Percentiles rank a stretch among this genome's conserved stretches.
Conservation (phyloP, 306 rosid species). For the Vicia sativa region DNA sequence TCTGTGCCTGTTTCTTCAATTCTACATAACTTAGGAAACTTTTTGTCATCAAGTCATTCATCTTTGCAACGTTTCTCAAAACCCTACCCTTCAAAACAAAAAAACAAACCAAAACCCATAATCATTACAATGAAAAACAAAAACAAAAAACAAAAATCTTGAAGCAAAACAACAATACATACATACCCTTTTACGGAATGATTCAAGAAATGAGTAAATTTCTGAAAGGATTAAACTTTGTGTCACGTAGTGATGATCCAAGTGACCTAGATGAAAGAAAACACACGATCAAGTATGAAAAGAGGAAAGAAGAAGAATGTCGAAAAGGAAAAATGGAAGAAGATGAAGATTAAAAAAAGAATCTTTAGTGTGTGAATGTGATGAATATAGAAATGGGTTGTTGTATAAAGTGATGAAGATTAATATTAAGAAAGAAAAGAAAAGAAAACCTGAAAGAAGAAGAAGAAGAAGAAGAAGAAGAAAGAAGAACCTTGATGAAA, state of each 20-base stretch:
- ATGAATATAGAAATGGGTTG: background rate
- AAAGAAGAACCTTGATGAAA: conserved; percentile 18
- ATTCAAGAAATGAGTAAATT: conserved; percentile 54
- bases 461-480: conserved; percentile 14
- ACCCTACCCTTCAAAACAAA: conserved; percentile 46
- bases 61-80: conserved; percentile 52
- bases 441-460: conserved; percentile 6
- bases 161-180: conserved; percentile 25
- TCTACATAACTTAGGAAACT: conserved; percentile 93
- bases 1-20: conserved; percentile 72
- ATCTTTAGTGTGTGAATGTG: background rate
- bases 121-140: background rate
- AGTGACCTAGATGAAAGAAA: conserved; percentile 41
- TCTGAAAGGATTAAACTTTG: conserved; percentile 39
- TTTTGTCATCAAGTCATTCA: conserved; percentile 94
- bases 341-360: conserved; percentile 8
- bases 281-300: background rate
- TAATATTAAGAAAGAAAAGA: background rate
- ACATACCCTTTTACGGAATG: conserved; percentile 46
- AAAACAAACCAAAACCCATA: conserved; percentile 4
- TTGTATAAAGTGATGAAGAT: background rate
- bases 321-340: conserved; percentile 13
- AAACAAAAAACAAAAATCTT: background rate
- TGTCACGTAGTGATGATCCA: conserved; percentile 28
- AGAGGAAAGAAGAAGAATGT: too few species aligned